These are phyloP conservation scores for Penicillium coffeae DNA, from an alignment of 495 filamentous ascomycete genomes.

Conservation along the genomic window DNA sequence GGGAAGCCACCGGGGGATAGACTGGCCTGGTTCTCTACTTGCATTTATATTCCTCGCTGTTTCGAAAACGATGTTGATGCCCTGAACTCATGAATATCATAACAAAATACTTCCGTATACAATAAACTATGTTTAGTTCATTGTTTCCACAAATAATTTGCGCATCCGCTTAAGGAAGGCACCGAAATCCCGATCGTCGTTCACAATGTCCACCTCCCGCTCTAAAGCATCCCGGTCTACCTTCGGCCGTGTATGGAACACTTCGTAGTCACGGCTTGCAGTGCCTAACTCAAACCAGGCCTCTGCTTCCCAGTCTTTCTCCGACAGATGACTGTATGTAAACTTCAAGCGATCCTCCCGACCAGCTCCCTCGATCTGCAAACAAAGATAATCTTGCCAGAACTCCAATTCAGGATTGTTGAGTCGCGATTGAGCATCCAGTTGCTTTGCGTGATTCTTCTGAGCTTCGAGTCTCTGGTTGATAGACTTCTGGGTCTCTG, in stretches of 20 bases:
- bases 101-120: conserved; percentile 9
- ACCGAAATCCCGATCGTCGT: conserved; percentile 79
- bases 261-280: conserved; percentile 75
- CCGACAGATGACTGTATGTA: conserved; percentile 76
- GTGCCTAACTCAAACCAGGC: conserved; percentile 90
- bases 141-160: conserved; percentile 65
- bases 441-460: conserved; percentile 55
- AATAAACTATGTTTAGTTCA: conserved; percentile 40
- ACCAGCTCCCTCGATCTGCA: conserved; percentile 88
- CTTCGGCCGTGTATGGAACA: conserved; percentile 74
- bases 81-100: conserved; percentile 19
- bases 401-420: conserved; percentile 92
- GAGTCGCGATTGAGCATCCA: conserved; percentile 75
- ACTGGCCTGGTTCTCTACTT: background rate
- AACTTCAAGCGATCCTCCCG: conserved; percentile 84
- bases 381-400: conserved; percentile 85
- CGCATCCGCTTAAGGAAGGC: conserved; percentile 89
- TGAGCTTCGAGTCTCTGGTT: conserved; percentile 58
- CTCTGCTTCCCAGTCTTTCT: conserved; percentile 84
- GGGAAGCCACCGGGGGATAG: conserved; percentile 81
- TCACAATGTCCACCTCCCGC: conserved; percentile 63
- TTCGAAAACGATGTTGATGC: conserved; percentile 7
- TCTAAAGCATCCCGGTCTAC: conserved; percentile 70
- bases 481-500: conserved; percentile 67
- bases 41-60: conserved; percentile 11